Base-by-base conservation (phyloP, 345 rosid species). In the Hibiscus tridactylites region DNA sequence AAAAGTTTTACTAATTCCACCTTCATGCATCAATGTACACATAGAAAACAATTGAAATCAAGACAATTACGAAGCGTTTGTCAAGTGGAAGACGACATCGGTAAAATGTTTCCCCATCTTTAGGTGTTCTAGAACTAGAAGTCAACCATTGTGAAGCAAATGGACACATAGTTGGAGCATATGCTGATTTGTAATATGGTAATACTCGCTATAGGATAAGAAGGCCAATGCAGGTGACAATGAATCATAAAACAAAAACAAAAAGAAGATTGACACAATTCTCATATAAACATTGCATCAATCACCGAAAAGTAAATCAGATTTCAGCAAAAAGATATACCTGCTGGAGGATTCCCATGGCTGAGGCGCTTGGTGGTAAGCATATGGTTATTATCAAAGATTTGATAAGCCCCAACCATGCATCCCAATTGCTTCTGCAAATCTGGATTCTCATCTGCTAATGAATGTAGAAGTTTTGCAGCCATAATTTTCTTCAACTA, bases 401-500 rank as follows among this genome's bases (percentile, higher is more conserved):
- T 76, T 82, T 94, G 96, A 78, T 91, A 86, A 79, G 82, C 98
- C 71, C 97, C 97, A 42, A 85, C 89, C 97, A 94, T 90, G 82
- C 98, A 94, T 56, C 98, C 98, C 12, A 91, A 88, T 83, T 94
- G 92, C 85, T 88, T 94, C 85, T 88, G 89, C 82, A 94, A 85
- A 86, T 90, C 96, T 65, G 95, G 87, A 80, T 88, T 91, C 59
- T 91, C 98, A 83, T 91, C 98, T 57, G 97, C 93, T 66, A 94
- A 82, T 33, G 96, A 86, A 85, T 91, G 92, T 68, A 94, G 79
- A 76, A 91, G 95, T 79, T 94, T 94, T 58, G 97, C 91, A 71
- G 98, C 98, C 98, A 94, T 94, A 33, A 17, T 79, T 53, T 62
- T 13, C 44, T 29, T 58, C 69, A 54, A 57, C 29, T 37, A 37